A percentile compares a stretch with the other conserved stretches of the same genome.
phyloP scores from a whole-genome alignment of 169 alveolate species.

The Condylostoma magnum region DNA sequence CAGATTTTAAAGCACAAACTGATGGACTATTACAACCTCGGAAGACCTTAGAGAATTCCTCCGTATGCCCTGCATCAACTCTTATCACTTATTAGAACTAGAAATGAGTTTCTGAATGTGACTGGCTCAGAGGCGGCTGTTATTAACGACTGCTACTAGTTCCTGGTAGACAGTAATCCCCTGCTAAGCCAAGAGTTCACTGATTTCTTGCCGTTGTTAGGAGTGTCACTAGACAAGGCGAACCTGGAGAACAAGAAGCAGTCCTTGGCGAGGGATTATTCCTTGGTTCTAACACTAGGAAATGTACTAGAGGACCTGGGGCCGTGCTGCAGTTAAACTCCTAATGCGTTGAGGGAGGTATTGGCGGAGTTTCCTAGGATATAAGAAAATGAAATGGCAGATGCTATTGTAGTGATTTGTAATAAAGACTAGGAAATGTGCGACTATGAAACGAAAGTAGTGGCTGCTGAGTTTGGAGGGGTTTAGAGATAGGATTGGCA shows the following conservation, averaged over 20 bases:
- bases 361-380: conserved; percentile 15
- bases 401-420: conserved; percentile 19
- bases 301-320: conserved; percentile 30
- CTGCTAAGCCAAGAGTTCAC: background rate
- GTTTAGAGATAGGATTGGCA: conserved; percentile 26
- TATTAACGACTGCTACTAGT: conserved; percentile 2
- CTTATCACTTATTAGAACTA: conserved; percentile 1
- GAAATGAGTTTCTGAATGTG: conserved; percentile 3
- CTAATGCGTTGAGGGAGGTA: background rate
- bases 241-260: background rate
- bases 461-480: conserved; percentile 11
- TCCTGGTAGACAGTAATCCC: background rate
- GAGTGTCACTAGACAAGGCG: conserved; percentile 1
- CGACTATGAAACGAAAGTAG: conserved; percentile 1
- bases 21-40: background rate
- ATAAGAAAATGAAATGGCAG: conserved; percentile 26
- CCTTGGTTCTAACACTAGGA: background rate
- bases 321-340: conserved; percentile 15
- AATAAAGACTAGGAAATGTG: background rate
- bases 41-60: conserved; percentile 28
- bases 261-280: background rate
- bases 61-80: conserved; percentile 12
- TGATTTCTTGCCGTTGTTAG: background rate
- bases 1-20: conserved; percentile 10
- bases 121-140: background rate